These are phyloP conservation scores for Globisporangium paroecandrum DNA, from an alignment of 352 stramenopile species.

Conservation along the genomic window DNA sequence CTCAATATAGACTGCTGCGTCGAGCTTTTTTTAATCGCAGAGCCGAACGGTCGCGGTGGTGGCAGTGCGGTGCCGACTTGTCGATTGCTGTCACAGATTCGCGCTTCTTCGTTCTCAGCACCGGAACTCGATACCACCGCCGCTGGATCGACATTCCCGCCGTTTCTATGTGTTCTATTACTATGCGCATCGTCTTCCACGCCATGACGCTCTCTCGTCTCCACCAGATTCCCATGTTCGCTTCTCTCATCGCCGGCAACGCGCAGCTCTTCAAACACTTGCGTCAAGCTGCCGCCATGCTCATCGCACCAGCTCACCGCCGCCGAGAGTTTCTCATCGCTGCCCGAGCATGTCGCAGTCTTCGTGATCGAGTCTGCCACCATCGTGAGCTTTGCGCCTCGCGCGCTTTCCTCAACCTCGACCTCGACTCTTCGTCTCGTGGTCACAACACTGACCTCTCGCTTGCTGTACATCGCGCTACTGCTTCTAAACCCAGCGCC, in stretches of 20 bases:
- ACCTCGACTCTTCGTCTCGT: background rate
- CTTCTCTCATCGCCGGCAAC: slow-evolving; percentile 6
- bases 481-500: background rate
- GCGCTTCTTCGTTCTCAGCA: background rate
- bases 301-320: slow-evolving; percentile 83
- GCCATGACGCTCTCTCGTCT: background rate
- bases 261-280: slow-evolving; percentile 59
- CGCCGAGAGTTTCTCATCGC: slow-evolving; percentile 45
- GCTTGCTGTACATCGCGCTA: background rate
- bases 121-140: slow-evolving; percentile 10
- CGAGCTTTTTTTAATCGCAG: slow-evolving; percentile 13
- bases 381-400: background rate
- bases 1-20: slow-evolving; percentile 16
- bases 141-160: background rate
- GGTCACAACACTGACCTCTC: background rate
- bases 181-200: background rate
- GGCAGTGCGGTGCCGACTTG: background rate
- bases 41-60: background rate
- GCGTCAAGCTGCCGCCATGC: slow-evolving; percentile 70
- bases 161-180: background rate
- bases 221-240: background rate
- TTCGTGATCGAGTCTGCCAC: background rate
- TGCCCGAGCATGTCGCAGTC: slow-evolving; percentile 20
- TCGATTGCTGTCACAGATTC: slow-evolving; percentile 10
- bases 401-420: background rate